phyloP scores from a whole-genome alignment of 1,139 yeast genomes.

The Pichia sp. region DNA sequence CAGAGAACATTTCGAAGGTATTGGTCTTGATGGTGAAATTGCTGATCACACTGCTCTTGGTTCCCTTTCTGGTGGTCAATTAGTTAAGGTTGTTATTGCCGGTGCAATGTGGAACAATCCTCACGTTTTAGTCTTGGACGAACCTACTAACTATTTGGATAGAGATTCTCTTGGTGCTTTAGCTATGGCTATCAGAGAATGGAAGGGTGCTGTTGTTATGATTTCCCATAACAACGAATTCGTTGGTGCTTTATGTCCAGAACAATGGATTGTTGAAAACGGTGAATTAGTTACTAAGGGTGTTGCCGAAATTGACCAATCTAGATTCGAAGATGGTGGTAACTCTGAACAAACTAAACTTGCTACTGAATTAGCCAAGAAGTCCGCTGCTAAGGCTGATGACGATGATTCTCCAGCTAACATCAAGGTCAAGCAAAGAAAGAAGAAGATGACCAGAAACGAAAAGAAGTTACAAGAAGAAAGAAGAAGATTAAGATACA shows the following conservation, averaged over 20 bases:
- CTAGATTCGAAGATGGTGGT: constrained; percentile 77
- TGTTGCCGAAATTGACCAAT: constrained; percentile 66
- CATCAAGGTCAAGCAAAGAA: constrained; percentile 77
- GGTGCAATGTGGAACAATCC: constrained; percentile 99
- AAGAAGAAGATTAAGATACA: constrained; percentile 90
- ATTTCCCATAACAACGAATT: constrained; percentile 97
- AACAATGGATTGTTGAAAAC: constrained; percentile 96
- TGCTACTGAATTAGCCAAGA: constrained; percentile 41
- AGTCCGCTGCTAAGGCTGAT: constrained; percentile 44
- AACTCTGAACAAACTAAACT: constrained; percentile 38
- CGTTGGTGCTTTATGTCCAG: constrained; percentile 97
- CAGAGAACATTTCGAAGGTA: constrained; percentile 95
- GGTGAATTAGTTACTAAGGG: constrained; percentile 89
- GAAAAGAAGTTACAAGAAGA: constrained; percentile 90
- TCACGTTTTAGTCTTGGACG: constrained; percentile 95
- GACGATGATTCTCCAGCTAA: constrained; percentile 94
- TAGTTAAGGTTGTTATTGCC: constrained; percentile 97
- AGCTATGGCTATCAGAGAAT: constrained; percentile 95
- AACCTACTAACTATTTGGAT: constrained; percentile 97
- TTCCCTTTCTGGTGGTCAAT: constrained; percentile 95
- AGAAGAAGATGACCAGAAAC: constrained; percentile 97
- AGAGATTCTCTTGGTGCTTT: constrained; percentile 97
- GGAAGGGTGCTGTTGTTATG: constrained; percentile 99
- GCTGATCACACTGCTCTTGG: constrained; percentile 99
- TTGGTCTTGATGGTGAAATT: constrained; percentile 96